Evolutionary conservation across 306 rosid species (phyloP).

Genomic region (Sicyos edulis): DNA sequence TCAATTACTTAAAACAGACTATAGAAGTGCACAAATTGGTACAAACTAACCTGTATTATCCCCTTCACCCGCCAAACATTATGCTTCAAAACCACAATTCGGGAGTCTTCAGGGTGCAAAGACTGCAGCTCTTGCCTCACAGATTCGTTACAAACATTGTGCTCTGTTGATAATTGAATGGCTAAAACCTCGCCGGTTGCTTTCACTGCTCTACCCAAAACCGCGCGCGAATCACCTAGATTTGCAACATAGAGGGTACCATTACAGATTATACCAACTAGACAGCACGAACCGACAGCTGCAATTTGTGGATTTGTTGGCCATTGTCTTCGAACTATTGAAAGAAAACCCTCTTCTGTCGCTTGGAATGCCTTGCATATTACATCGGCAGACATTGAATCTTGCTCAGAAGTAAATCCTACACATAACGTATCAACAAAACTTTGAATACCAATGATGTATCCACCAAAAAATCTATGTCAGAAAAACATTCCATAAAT

Average conservation of each 20-base stretch:
- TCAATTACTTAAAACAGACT: background rate
- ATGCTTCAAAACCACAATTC: slow-evolving; percentile 77
- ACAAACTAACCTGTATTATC: slow-evolving; percentile 58
- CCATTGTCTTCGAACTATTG: slow-evolving; percentile 65
- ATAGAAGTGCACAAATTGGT: background rate
- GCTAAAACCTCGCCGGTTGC: slow-evolving; percentile 81
- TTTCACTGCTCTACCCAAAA: slow-evolving; percentile 67
- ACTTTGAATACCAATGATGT: background rate
- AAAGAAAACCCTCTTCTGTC: slow-evolving; percentile 77
- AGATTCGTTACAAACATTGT: slow-evolving; percentile 68
- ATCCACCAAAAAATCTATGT: background rate
- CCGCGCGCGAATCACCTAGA: slow-evolving; percentile 87
- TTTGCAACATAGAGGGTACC: slow-evolving; percentile 72
- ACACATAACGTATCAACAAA: slow-evolving; percentile 25
- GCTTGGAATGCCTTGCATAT: slow-evolving; percentile 86
- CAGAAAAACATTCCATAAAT: background rate
- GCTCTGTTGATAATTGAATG: slow-evolving; percentile 66
- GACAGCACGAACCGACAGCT: slow-evolving; percentile 93
- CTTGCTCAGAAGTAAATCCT: slow-evolving; percentile 79
- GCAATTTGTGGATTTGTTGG: slow-evolving; percentile 69
- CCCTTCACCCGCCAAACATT: slow-evolving; percentile 93
- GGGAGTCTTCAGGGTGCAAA: slow-evolving; percentile 73
- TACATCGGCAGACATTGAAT: slow-evolving; percentile 64
- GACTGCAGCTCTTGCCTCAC: slow-evolving; percentile 78
- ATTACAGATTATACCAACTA: slow-evolving; percentile 64